phyloP scores from a whole-genome alignment of 2,329 filamentous ascomycete genomes.

The Drechslerella coelobrocha region DNA sequence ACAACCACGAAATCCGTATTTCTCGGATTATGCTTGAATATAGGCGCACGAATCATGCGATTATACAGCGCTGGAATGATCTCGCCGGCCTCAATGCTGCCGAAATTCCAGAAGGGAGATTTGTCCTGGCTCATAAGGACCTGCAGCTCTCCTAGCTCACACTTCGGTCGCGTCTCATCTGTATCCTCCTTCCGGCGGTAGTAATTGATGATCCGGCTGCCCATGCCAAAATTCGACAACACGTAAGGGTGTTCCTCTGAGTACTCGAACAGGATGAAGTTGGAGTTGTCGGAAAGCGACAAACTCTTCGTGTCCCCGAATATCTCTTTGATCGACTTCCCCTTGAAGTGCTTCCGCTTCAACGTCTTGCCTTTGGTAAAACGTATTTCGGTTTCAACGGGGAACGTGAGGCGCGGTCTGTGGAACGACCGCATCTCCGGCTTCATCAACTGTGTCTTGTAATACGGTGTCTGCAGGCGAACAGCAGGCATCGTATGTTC shows the following conservation, averaged over 20 bases:
- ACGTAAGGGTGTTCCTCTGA: slow-evolving; percentile 91
- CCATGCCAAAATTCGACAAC: slow-evolving; percentile 97
- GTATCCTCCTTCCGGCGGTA: slow-evolving; percentile 81
- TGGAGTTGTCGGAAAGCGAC: slow-evolving; percentile 86
- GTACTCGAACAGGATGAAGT: slow-evolving; percentile 88
- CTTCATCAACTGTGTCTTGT: slow-evolving; percentile 79
- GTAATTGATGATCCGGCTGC: slow-evolving; percentile 93
- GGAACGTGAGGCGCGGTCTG: slow-evolving; percentile 77
- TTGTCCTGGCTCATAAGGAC: slow-evolving; percentile 91
- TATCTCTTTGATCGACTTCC: slow-evolving; percentile 76
- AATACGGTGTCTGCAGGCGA: slow-evolving; percentile 85
- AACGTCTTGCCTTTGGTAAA: slow-evolving; percentile 75
- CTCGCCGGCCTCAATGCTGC: slow-evolving; percentile 88
- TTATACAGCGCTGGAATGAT: slow-evolving; percentile 91
- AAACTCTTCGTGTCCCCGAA: slow-evolving; percentile 83
- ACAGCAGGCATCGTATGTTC: slow-evolving; percentile 93
- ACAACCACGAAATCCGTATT: slow-evolving; percentile 85
- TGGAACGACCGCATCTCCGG: slow-evolving; percentile 82
- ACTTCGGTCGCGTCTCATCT: slow-evolving; percentile 60
- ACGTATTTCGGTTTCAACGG: slow-evolving; percentile 71
- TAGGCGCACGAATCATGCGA: slow-evolving; percentile 89
- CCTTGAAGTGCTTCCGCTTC: slow-evolving; percentile 83
- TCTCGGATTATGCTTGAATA: slow-evolving; percentile 84
- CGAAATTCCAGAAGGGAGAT: slow-evolving; percentile 94
- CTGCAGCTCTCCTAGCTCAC: slow-evolving; percentile 85